Evolutionary conservation across 108 stramenopile genomes (phyloP).

Genomic region (Phaeodactylum tricornutum): DNA sequence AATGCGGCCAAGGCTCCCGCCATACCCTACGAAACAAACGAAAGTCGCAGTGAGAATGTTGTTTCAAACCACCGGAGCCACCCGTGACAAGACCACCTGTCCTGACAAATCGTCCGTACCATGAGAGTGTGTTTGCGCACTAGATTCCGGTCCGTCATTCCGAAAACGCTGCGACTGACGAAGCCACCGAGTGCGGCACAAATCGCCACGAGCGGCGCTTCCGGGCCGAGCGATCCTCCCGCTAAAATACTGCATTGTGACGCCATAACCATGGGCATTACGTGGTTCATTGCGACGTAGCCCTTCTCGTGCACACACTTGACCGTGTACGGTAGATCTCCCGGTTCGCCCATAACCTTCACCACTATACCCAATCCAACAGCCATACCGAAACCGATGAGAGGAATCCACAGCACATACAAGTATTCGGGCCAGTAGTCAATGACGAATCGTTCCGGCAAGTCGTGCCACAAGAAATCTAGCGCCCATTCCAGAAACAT

Average conservation of each 20-base stretch:
- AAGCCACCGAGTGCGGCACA: constrained; percentile 38
- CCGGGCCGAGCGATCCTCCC: constrained; percentile 40
- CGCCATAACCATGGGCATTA: constrained; percentile 46
- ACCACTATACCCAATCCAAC: constrained; percentile 37
- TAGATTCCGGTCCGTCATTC: constrained; percentile 16
- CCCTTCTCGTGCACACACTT: constrained; percentile 48
- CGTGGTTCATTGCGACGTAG: constrained; percentile 31
- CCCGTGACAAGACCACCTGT: too few species aligned
- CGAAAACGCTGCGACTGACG: constrained; percentile 22
- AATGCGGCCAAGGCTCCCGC: constrained; percentile 40
- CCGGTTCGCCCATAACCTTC: constrained; percentile 58
- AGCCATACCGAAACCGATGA: constrained; percentile 26
- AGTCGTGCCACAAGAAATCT: constrained; percentile 35
- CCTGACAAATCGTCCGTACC: too few species aligned
- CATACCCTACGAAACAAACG: constrained; percentile 7
- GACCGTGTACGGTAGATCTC: constrained; percentile 59
- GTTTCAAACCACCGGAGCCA: neutral
- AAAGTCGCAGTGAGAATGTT: neutral
- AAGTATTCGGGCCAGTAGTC: constrained; percentile 21
- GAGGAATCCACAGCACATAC: constrained; percentile 48
- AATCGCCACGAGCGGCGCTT: constrained; percentile 27
- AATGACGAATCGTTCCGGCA: constrained; percentile 36
- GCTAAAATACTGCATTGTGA: constrained; percentile 49
- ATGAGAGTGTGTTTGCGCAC: constrained; percentile 42
- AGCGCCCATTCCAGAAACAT: constrained; percentile 28